Conservation (phyloP, 495 filamentous ascomycete genomes). For the Penicillium coprophilum region DNA sequence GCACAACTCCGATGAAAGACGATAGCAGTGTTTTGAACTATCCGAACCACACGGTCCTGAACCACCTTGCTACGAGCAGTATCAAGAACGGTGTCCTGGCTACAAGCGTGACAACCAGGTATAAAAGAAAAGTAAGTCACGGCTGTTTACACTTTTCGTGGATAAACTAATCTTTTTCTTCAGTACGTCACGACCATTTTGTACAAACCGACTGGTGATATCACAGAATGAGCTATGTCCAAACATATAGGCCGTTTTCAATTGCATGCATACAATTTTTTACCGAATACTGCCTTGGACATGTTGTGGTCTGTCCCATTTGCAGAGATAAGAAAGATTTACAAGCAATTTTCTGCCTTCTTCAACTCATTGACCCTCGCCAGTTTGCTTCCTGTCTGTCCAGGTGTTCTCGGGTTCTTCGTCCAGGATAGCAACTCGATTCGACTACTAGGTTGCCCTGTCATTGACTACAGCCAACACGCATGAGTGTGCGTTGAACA, state of each 20-base stretch:
- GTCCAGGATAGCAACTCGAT: not conserved
- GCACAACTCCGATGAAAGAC: slow-evolving; percentile 87
- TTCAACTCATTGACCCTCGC: not conserved
- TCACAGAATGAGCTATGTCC: slow-evolving; percentile 30
- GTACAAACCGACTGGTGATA: slow-evolving; percentile 80
- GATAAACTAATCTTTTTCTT: slow-evolving; percentile 15
- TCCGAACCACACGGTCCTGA: slow-evolving; percentile 95
- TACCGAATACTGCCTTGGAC: slow-evolving; percentile 5
- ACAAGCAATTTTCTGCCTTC: not conserved
- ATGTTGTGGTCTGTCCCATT: not conserved
- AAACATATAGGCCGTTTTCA: not conserved
- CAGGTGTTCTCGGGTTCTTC: not conserved
- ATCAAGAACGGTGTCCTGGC: slow-evolving; percentile 95
- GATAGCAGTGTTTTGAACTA: slow-evolving; percentile 94
- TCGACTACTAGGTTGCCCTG: not conserved
- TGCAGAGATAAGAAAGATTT: not conserved
- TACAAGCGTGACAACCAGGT: slow-evolving; percentile 95
- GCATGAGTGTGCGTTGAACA: not conserved
- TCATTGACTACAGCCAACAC: not conserved
- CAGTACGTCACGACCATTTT: slow-evolving; percentile 97
- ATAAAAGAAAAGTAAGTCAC: slow-evolving; percentile 81
- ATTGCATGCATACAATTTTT: slow-evolving; percentile 15
- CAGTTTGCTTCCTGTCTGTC: not conserved
- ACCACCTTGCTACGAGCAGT: slow-evolving; percentile 96
- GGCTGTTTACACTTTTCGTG: not conserved